Conservation (phyloP, 179 eudicot species). For the Silene coronaria region DNA sequence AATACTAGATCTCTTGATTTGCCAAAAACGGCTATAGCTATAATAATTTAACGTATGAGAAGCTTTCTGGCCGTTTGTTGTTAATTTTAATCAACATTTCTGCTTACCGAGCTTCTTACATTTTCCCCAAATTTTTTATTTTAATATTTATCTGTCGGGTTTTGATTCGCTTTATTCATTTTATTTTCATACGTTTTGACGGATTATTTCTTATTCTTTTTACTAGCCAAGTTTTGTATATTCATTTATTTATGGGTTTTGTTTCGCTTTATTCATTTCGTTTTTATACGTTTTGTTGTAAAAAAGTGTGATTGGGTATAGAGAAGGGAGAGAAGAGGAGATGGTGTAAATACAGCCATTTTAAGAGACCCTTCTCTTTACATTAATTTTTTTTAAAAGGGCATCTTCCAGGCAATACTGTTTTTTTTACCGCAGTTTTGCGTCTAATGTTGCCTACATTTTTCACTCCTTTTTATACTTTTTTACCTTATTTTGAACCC, state of each 20-base stretch:
- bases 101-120: conserved; percentile 61
- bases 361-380: conserved; percentile 34
- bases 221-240: too few relatives aligned
- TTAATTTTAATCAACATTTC: conserved; percentile 29
- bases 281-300: neutral
- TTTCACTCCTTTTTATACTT: too few relatives aligned
- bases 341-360: conserved; percentile 34
- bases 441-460: conserved; percentile 29
- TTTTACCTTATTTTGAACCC: too few relatives aligned
- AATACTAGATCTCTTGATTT: conserved; percentile 30
- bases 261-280: too few relatives aligned
- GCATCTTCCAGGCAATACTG: conserved; percentile 31
- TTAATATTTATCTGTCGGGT: neutral
- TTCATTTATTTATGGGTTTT: too few relatives aligned
- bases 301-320: neutral
- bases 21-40: conserved; percentile 49
- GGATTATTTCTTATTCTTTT: too few relatives aligned
- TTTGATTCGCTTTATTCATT: too few relatives aligned
- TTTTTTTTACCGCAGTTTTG: conserved; percentile 20
- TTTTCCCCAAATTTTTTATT: neutral
- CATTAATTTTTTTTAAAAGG: conserved; percentile 9
- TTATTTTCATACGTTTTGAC: too few relatives aligned
- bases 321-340: conserved; percentile 42
- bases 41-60: conserved; percentile 19
- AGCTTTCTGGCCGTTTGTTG: conserved; percentile 59